Conservation (phyloP, 2,329 filamentous ascomycete species). For the Fusarium albidum region DNA sequence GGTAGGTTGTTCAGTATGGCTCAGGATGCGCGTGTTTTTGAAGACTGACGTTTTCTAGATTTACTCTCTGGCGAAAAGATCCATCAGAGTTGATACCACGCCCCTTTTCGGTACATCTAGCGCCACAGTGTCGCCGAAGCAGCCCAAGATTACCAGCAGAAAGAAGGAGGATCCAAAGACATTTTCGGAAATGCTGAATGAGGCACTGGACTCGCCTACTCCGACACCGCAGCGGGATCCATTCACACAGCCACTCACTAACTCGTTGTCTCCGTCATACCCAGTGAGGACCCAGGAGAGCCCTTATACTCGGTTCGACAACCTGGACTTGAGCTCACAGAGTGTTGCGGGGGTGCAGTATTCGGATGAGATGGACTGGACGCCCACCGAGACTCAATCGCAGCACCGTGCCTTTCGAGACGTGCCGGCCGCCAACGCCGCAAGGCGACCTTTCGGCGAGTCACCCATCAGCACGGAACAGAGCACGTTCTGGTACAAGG, state of each 20-base stretch:
- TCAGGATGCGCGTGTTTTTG: background rate
- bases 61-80: constrained; percentile 52
- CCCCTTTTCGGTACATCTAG: constrained; percentile 56
- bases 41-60: constrained; percentile 48
- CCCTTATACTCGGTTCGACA: constrained; percentile 19
- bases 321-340: constrained; percentile 27
- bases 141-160: constrained; percentile 27
- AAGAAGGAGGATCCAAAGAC: constrained; percentile 48
- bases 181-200: constrained; percentile 52
- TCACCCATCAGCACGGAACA: constrained; percentile 53
- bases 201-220: constrained; percentile 42
- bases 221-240: constrained; percentile 18
- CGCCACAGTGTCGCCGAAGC: constrained; percentile 36
- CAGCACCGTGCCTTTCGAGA: constrained; percentile 62
- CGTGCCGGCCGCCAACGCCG: constrained; percentile 48
- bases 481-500: constrained; percentile 72
- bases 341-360: constrained; percentile 43
- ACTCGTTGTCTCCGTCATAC: constrained; percentile 27
- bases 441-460: constrained; percentile 55
- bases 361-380: constrained; percentile 77
- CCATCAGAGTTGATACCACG: constrained; percentile 64
- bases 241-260: constrained; percentile 25
- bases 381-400: constrained; percentile 61
- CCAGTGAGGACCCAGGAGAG: constrained; percentile 15
- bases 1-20: constrained; percentile 50